These are phyloP conservation scores for Aspergillus baeticus DNA, from an alignment of 495 filamentous ascomycete species.

Conservation along the genomic window DNA sequence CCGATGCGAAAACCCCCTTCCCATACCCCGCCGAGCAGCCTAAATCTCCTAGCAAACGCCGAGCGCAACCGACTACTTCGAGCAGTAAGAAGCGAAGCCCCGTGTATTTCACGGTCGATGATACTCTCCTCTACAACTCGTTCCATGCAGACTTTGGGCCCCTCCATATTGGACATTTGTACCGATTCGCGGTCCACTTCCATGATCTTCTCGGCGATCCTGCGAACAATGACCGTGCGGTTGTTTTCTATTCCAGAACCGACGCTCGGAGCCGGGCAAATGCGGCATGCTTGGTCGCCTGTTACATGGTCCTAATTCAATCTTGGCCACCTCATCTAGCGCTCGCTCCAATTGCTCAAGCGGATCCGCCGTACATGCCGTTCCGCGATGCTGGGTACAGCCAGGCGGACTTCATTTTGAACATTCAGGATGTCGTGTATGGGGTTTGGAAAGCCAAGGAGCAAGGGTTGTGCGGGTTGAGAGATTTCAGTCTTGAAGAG, in stretches of 20 bases:
- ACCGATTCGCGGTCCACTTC: slow-evolving; percentile 90
- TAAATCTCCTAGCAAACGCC: slow-evolving; percentile 72
- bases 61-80: slow-evolving; percentile 56
- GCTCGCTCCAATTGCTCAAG: slow-evolving; percentile 93
- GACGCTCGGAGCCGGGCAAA: slow-evolving; percentile 95
- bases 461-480: slow-evolving; percentile 79
- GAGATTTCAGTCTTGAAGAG: slow-evolving; percentile 92
- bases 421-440: slow-evolving; percentile 95
- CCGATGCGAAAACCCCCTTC: slow-evolving; percentile 78
- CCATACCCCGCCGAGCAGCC: slow-evolving; percentile 68
- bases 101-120: slow-evolving; percentile 94
- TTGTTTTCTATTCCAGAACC: slow-evolving; percentile 92
- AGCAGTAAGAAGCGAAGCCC: slow-evolving; percentile 59
- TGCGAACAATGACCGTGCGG: slow-evolving; percentile 74
- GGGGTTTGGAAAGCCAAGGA: slow-evolving; percentile 99
- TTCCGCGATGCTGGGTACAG: slow-evolving; percentile 98
- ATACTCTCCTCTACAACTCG: slow-evolving; percentile 90
- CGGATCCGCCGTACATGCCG: slow-evolving; percentile 95
- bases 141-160: slow-evolving; percentile 99
- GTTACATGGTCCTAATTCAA: slow-evolving; percentile 99
- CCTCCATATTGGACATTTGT: slow-evolving; percentile 93
- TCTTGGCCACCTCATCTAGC: slow-evolving; percentile 97
- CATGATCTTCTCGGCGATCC: slow-evolving; percentile 92
- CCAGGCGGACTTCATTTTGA: slow-evolving; percentile 93
- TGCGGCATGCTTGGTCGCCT: slow-evolving; percentile 91